Evolutionary conservation across 495 filamentous ascomycete genomes (phyloP).

Genomic region (Aspergillus avenaceus): DNA sequence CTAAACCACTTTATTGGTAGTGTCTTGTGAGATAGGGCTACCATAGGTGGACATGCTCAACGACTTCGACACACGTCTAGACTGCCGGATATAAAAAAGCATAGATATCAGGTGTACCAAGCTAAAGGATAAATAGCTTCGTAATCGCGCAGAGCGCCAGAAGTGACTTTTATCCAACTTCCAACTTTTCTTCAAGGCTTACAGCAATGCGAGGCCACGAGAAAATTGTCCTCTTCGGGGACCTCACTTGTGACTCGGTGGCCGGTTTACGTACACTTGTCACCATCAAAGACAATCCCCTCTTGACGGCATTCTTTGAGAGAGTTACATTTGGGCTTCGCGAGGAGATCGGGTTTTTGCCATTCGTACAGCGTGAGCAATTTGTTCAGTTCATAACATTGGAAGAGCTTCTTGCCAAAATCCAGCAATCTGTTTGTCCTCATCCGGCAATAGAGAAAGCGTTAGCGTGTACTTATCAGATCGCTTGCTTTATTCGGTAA

Average conservation of each 20-base stretch:
- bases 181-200: background rate
- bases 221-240: background rate
- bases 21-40: background rate
- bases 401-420: background rate
- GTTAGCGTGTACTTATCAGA: background rate
- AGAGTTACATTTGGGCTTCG: background rate
- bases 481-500: background rate
- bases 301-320: background rate
- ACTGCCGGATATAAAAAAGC: too few species aligned
- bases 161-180: too few species aligned
- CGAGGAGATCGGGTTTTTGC: background rate
- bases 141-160: too few species aligned
- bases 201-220: background rate
- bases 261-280: background rate
- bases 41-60: background rate
- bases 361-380: background rate
- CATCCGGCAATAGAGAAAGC: background rate
- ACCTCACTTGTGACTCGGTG: background rate
- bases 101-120: too few species aligned
- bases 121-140: too few species aligned
- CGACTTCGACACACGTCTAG: too few species aligned
- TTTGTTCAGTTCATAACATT: background rate
- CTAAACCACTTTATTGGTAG: background rate
- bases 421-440: background rate
- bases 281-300: background rate